A percentile compares a stretch with the other conserved stretches of the same genome.
phyloP scores from a whole-genome alignment of 1,284 basidiomycete genomes.

The Schizophyllum amplum region DNA sequence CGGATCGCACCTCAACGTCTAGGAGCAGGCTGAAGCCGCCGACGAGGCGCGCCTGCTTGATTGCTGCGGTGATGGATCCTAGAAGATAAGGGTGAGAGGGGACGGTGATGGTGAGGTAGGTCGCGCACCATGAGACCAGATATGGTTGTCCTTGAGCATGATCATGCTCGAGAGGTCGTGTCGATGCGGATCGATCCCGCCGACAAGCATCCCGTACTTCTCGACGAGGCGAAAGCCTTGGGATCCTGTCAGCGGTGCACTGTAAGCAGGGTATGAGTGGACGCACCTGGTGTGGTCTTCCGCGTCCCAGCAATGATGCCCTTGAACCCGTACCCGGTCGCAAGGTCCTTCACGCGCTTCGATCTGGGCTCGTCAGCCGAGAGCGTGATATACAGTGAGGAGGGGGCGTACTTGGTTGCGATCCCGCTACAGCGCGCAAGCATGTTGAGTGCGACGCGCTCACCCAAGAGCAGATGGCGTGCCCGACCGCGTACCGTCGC shows the following conservation, averaged over 20 bases:
- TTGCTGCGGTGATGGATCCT: constrained; percentile 89
- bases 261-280: neutral
- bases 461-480: constrained; percentile 85
- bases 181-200: constrained; percentile 95
- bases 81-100: constrained; percentile 5
- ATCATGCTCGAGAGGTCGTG: constrained; percentile 98
- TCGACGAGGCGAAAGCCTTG: constrained; percentile 91
- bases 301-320: constrained; percentile 93
- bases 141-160: constrained; percentile 99
- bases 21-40: constrained; percentile 91
- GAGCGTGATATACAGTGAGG: constrained; percentile 2
- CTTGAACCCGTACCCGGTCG: constrained; percentile 71
- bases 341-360: constrained; percentile 74
- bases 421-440: constrained; percentile 95
- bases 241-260: neutral
- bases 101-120: constrained; percentile 7
- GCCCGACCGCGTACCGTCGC: constrained; percentile 91
- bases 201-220: constrained; percentile 98
- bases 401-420: constrained; percentile 74
- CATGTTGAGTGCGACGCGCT: constrained; percentile 91
- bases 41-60: constrained; percentile 78
- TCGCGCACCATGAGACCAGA: constrained; percentile 82
- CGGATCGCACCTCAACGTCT: constrained; percentile 89
- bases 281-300: constrained; percentile 90
- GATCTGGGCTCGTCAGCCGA: constrained; percentile 43